Evolutionary conservation across 768 basidiomycete species (phyloP).

Genomic region (Tylopilus sp.): DNA sequence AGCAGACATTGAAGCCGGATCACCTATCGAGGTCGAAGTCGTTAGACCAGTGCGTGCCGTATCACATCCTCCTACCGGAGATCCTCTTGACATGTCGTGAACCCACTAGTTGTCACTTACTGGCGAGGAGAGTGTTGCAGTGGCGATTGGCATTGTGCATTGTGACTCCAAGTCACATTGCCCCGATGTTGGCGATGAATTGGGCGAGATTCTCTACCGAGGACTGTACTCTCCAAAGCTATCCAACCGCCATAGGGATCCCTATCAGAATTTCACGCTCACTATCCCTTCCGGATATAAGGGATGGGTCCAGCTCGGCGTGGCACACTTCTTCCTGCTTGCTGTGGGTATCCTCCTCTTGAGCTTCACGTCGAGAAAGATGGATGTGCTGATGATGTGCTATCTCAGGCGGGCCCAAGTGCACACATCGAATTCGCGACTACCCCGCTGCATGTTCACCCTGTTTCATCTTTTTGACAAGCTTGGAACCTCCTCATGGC

Average conservation of each 20-base stretch:
- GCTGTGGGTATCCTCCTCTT: neutral
- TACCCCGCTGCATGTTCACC: neutral
- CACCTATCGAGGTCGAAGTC: conserved; percentile 37
- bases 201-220: conserved; percentile 7
- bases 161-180: neutral
- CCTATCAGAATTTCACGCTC: conserved; percentile 8
- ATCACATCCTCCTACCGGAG: neutral
- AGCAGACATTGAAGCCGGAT: conserved; percentile 33
- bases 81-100: neutral
- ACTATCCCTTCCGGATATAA: neutral
- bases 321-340: conserved; percentile 6
- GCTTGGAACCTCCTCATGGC: no score
- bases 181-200: neutral
- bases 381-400: neutral
- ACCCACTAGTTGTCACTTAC: neutral
- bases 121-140: neutral
- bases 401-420: neutral
- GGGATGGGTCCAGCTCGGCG: neutral
- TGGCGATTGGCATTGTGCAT: conserved; percentile 1
- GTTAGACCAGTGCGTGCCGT: conserved; percentile 37
- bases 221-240: neutral
- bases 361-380: no score
- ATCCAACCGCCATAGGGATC: neutral
- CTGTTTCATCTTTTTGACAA: no score
- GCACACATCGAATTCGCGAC: neutral